phyloP scores from a whole-genome alignment of 306 rosid genomes.

The Cicer judaicum region DNA sequence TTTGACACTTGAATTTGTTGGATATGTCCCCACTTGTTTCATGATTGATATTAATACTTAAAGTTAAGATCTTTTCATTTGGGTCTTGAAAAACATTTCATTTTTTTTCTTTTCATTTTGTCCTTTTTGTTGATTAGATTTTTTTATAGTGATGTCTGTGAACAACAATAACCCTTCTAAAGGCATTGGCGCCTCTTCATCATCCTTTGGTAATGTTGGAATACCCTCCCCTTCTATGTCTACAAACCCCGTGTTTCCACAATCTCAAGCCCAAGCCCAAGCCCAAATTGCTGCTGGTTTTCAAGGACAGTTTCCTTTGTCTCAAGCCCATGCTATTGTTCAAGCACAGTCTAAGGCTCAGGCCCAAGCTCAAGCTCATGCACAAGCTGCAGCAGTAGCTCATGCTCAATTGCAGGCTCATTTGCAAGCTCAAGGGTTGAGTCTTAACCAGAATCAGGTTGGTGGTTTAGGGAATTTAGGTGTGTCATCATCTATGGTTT shows the following conservation, averaged over 20 bases:
- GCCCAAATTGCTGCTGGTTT: conserved; percentile 70
- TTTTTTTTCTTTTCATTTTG: neutral
- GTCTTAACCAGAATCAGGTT: conserved; percentile 65
- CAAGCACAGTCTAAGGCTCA: conserved; percentile 89
- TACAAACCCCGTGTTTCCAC: conserved; percentile 65
- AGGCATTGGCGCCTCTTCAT: conserved; percentile 78
- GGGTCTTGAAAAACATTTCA: conserved; percentile 37
- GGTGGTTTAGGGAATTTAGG: conserved; percentile 72
- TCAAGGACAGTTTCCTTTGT: conserved; percentile 79
- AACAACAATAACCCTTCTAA: conserved; percentile 86
- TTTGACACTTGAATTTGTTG: conserved; percentile 32
- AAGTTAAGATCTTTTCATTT: conserved; percentile 45
- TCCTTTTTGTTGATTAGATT: conserved; percentile 42
- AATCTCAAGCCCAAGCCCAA: conserved; percentile 79
- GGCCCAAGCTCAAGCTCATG: conserved; percentile 75
- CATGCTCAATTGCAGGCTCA: conserved; percentile 95
- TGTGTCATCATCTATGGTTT: conserved; percentile 52
- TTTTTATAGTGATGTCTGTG: conserved; percentile 75
- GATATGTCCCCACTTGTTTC: conserved; percentile 28
- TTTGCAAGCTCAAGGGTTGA: conserved; percentile 87
- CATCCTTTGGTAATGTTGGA: conserved; percentile 82
- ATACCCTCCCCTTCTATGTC: conserved; percentile 63
- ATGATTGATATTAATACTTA: conserved; percentile 36
- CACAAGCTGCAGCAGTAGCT: conserved; percentile 66
- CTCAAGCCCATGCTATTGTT: conserved; percentile 94